These are phyloP conservation scores for Quercus parvula DNA, from an alignment of 306 rosid species.

Conservation along the genomic window DNA sequence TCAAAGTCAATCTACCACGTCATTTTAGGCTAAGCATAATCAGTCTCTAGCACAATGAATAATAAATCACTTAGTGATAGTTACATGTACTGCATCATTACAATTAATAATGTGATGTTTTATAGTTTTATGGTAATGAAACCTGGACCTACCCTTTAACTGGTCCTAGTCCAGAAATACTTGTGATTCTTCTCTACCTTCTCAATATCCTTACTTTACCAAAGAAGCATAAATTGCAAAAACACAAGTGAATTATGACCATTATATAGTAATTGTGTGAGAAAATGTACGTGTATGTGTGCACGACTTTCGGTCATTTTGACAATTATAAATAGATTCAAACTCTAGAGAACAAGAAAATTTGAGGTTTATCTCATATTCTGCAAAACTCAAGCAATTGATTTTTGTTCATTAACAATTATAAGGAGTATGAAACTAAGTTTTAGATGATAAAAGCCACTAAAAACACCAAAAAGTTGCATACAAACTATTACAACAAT, in stretches of 20 bases:
- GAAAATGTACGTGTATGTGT: neutral
- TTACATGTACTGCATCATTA: neutral
- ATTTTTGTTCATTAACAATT: neutral
- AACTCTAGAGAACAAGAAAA: neutral
- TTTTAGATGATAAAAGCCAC: neutral
- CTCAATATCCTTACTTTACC: neutral
- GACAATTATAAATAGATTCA: neutral
- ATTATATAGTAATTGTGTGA: neutral
- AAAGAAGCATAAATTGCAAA: neutral
- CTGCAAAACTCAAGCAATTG: neutral
- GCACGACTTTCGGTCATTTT: neutral
- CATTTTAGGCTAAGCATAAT: slow-evolving; percentile 15
- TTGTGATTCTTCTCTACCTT: neutral
- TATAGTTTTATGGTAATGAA: neutral
- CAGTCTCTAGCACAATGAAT: neutral
- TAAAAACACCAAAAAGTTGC: neutral
- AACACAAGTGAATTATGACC: neutral
- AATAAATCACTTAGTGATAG: neutral
- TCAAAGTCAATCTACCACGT: slow-evolving; percentile 19
- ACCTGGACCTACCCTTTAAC: neutral
- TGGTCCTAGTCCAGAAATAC: neutral
- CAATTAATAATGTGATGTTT: neutral
- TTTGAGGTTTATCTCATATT: slow-evolving; percentile 15
- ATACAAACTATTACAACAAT: neutral
- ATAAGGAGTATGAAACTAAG: neutral